Percentiles rank a stretch among this genome's conserved stretches.
phyloP scores from a whole-genome alignment of 768 basidiomycete species.

The Coprinopsis marcescibilis region DNA sequence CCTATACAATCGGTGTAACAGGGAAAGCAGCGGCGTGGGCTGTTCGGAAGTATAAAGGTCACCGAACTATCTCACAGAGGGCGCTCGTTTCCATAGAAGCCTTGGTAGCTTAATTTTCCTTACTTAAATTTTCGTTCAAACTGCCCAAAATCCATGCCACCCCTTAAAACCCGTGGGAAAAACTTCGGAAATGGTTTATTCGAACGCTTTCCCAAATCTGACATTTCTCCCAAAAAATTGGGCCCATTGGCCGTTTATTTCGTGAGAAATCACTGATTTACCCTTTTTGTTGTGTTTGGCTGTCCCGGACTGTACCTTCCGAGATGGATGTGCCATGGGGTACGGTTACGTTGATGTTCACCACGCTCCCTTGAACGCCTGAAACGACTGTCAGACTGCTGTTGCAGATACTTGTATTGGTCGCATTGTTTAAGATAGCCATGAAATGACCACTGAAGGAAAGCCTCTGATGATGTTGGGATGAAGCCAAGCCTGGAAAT shows the following conservation, averaged over 20 bases:
- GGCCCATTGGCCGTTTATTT: not conserved
- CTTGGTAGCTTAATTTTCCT: not conserved
- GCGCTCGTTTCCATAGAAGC: constrained; percentile 9
- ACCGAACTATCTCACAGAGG: constrained; percentile 18
- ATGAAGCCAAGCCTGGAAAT: too few species aligned
- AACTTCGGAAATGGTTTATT: not conserved
- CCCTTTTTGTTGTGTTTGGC: not conserved
- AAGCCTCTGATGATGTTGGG: too few species aligned
- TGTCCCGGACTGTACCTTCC: constrained; percentile 1
- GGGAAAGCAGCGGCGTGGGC: constrained; percentile 34
- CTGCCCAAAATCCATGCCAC: not conserved
- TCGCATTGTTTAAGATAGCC: too few species aligned
- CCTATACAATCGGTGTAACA: constrained; percentile 28
- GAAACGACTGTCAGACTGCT: too few species aligned
- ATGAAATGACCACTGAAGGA: too few species aligned
- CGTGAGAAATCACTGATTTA: not conserved
- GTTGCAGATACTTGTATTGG: too few species aligned
- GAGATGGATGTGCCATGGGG: too few species aligned
- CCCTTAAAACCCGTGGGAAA: not conserved
- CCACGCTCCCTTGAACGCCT: too few species aligned
- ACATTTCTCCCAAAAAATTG: not conserved
- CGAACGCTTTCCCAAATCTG: not conserved
- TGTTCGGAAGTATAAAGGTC: constrained; percentile 28
- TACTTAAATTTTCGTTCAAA: not conserved
- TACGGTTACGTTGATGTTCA: too few species aligned